Base-by-base conservation (phyloP, 345 rosid species). In the Populus euphratica region DNA sequence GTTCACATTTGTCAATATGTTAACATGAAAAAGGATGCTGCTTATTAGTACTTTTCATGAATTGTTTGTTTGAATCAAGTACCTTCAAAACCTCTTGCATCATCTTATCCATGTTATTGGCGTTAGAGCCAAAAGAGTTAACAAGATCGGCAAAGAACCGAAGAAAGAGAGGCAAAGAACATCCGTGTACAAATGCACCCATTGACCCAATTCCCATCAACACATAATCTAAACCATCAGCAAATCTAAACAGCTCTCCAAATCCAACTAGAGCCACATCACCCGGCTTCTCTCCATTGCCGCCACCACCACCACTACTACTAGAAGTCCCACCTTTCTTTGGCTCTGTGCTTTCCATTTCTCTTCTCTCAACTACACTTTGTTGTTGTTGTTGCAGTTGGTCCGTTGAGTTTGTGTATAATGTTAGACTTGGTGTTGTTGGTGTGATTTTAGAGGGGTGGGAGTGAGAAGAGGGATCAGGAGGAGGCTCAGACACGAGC, bases 91-190 rank as follows among this genome's bases (percentile, higher is more conserved):
- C 99, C 83, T 96, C 98, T 82, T 93, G 93, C 91, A 86, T 91
- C 99, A 96, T 96, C 89, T 91, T 96, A 61, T 96, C 98, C 78
- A 88, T 79, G 87, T 96, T 81, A 77, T 93, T 91, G 72, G 97
- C 91, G 79, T 96, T 91, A 83, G 99, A 89, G 70, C 99, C 99
- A 76, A 96, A 96, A 44, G 99, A 96, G 86, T 96, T 96, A 52
- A 96, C 99, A 39, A 96, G 98, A 93, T 96, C 97, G 69, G 99
- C 99, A 79, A 96, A 96, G 88, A 96, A 96, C 50, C 99, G 88
- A 39, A 96, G 91, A 81, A 96, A 96, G 54, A 96, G 85, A 77
- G 99, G 99, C 76, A 96, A 75, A 73, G 99, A 89, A 77, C 97
- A 92, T 33, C 99, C 99, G 79, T 96, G 99, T 41, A 96, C 92